Evolutionary conservation across 148 eudicot species (phyloP).

Genomic region (Fagopyrum tataricum): DNA sequence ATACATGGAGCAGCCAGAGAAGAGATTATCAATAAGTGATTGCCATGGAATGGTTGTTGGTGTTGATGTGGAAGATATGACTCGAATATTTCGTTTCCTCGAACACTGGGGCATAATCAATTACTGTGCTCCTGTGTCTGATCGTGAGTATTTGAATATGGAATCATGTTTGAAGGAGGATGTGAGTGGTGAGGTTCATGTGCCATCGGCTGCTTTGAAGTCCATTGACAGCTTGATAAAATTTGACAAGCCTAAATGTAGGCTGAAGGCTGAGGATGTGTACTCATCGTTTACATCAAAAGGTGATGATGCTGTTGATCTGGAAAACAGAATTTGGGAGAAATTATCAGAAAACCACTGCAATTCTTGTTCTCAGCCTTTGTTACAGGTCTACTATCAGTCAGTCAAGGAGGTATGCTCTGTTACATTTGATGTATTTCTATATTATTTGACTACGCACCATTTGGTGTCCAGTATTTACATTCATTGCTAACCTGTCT

Average conservation of each 20-base stretch:
- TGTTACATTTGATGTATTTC: slow-evolving; percentile 4
- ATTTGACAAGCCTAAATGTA: slow-evolving; percentile 81
- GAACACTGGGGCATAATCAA: slow-evolving; percentile 95
- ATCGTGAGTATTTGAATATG: slow-evolving; percentile 34
- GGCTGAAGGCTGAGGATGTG: slow-evolving; percentile 49
- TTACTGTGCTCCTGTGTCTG: slow-evolving; percentile 52
- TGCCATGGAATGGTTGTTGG: slow-evolving; percentile 51
- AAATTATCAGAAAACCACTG: slow-evolving; percentile 62
- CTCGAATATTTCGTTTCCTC: slow-evolving; percentile 76
- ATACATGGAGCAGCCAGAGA: slow-evolving; percentile 72
- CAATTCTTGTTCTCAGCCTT: slow-evolving; percentile 55
- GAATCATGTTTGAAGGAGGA: slow-evolving; percentile 59
- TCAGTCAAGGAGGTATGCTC: slow-evolving; percentile 71
- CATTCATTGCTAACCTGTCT: not conserved
- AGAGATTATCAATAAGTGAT: slow-evolving; percentile 50
- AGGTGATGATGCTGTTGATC: slow-evolving; percentile 40
- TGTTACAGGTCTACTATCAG: slow-evolving; percentile 55
- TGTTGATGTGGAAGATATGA: slow-evolving; percentile 52
- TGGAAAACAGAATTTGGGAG: slow-evolving; percentile 68
- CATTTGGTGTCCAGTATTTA: not conserved
- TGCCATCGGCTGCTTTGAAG: slow-evolving; percentile 73
- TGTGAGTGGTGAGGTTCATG: slow-evolving; percentile 66
- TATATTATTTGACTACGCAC: not conserved
- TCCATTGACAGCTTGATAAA: slow-evolving; percentile 82
- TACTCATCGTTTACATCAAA: slow-evolving; percentile 43